Conservation (phyloP, 2,329 filamentous ascomycete genomes). For the Lojkania enalia region DNA sequence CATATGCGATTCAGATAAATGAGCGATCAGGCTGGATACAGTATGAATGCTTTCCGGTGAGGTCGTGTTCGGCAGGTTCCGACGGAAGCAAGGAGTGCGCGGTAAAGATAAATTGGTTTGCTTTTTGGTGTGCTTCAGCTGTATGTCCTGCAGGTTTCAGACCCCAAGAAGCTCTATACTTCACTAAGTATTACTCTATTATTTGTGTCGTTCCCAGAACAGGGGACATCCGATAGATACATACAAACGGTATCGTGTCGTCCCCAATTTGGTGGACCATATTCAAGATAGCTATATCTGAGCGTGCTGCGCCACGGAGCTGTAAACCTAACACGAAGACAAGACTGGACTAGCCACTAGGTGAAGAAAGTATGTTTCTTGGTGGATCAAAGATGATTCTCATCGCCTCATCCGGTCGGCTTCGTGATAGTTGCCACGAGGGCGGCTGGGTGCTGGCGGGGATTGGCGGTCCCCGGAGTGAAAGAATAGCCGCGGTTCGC, state of each 20-base stretch:
- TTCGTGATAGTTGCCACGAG: conserved; percentile 4
- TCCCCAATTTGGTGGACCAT: neutral
- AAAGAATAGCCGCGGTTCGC: neutral
- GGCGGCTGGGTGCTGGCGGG: neutral
- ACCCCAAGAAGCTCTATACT: neutral
- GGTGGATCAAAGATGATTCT: neutral
- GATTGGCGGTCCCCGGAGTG: conserved; percentile 1
- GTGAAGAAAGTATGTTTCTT: neutral
- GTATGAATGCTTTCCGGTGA: neutral
- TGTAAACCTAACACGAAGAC: conserved; percentile 10
- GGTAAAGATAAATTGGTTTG: no score
- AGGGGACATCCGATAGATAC: no score
- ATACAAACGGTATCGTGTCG: neutral
- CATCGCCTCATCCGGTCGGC: neutral
- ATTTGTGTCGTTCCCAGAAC: no score
- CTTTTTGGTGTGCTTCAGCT: neutral
- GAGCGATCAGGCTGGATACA: neutral
- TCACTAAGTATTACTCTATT: neutral
- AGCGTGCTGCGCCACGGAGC: conserved; percentile 8
- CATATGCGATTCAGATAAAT: neutral
- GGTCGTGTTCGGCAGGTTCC: no score
- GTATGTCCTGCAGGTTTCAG: neutral
- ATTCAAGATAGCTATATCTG: neutral
- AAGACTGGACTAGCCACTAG: neutral
- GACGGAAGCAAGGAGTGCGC: no score